phyloP scores from a whole-genome alignment of 2,329 filamentous ascomycete species.

The Stachybotrys chartarum region DNA sequence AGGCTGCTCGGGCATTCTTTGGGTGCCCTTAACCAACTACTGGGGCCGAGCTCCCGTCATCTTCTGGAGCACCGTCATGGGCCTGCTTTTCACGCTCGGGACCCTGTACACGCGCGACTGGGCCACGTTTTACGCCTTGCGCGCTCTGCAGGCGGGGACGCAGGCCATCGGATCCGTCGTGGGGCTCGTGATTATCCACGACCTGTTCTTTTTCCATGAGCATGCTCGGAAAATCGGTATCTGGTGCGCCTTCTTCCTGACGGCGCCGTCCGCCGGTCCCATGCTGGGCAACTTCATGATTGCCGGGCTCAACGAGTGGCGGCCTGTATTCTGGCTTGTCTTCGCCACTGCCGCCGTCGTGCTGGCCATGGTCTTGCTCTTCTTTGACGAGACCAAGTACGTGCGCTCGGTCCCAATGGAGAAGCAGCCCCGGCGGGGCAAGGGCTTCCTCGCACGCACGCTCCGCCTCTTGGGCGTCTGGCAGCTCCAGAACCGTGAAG shows the following conservation, averaged over 20 bases:
- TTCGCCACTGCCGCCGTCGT: constrained; percentile 30
- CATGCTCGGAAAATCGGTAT: constrained; percentile 42
- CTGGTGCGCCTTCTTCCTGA: constrained; percentile 34
- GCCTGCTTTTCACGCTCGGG: constrained; percentile 8
- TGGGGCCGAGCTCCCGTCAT: constrained; percentile 11
- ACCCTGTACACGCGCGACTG: constrained; percentile 6
- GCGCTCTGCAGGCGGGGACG: constrained; percentile 2
- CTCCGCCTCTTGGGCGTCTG: constrained; percentile 11
- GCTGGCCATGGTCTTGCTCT: constrained; percentile 23
- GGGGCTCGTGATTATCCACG: constrained; percentile 43
- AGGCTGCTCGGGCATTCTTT: constrained; percentile 7
- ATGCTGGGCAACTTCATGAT: constrained; percentile 42
- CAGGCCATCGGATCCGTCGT: constrained; percentile 28
- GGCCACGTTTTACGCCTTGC: constrained; percentile 5
- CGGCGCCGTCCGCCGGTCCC: constrained; percentile 37
- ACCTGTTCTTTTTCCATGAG: constrained; percentile 55
- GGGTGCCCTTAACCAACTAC: constrained; percentile 11
- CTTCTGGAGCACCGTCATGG: constrained; percentile 10
- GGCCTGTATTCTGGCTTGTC: constrained; percentile 39
- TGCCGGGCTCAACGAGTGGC: constrained; percentile 32
- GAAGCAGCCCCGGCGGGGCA: constrained; percentile 26
- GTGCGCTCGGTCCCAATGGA: constrained; percentile 30
- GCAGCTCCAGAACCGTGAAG: constrained; percentile 9
- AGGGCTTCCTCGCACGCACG: constrained; percentile 12
- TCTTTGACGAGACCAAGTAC: constrained; percentile 43